Percentiles rank a stretch among this genome's conserved stretches.
Evolutionary conservation across 169 alveolate species (phyloP).

Genomic region (Plasmodium gaboni): DNA sequence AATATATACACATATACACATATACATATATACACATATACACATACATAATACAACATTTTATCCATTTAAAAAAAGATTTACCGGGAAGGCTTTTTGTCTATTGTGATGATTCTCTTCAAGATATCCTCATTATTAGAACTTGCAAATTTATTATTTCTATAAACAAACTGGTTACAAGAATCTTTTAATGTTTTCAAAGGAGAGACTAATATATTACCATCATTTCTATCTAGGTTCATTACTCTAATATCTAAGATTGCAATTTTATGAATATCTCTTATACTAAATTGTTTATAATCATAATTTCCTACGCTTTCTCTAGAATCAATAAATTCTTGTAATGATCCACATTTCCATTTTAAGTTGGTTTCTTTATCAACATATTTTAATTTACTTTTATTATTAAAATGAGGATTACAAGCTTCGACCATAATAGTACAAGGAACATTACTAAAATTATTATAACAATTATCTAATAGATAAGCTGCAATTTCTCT

Average conservation of each 20-base stretch:
- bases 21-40: no score
- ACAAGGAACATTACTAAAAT: conserved; percentile 95
- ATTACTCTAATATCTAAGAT: conserved; percentile 97
- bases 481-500: conserved; percentile 99
- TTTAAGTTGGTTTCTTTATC: conserved; percentile 76
- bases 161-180: conserved; percentile 30
- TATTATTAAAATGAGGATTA: conserved; percentile 94
- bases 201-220: conserved; percentile 94
- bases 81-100: conserved; percentile 54
- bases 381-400: conserved; percentile 76
- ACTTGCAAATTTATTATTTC: conserved; percentile 20
- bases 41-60: no score
- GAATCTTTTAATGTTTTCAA: conserved; percentile 77
- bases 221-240: conserved; percentile 98
- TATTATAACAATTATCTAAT: conserved; percentile 91
- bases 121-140: conserved; percentile 31
- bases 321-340: conserved; percentile 90
- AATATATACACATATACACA: neutral
- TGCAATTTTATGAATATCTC: conserved; percentile 97
- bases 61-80: no score
- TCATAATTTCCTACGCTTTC: conserved; percentile 97
- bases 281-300: conserved; percentile 93
- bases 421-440: conserved; percentile 97
- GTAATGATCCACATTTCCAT: conserved; percentile 93
- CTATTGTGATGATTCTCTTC: conserved; percentile 57